These are phyloP conservation scores for Magnolia changhungtana DNA, from an alignment of 164 flowering plant species.

Conservation along the genomic window DNA sequence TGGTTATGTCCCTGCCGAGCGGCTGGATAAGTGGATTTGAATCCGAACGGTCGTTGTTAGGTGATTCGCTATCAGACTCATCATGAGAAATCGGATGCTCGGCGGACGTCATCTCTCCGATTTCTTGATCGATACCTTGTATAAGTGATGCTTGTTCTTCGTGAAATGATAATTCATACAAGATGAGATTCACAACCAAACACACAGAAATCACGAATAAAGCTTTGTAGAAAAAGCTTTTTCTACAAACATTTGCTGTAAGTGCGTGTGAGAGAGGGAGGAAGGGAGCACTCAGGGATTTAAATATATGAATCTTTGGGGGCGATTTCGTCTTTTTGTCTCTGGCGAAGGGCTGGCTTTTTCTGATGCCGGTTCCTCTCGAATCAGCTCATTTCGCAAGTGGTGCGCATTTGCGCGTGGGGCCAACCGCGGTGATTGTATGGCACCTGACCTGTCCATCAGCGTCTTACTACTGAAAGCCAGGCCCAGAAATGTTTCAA, in stretches of 20 bases:
- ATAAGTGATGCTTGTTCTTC: slow-evolving; percentile 2
- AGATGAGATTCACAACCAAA: slow-evolving; percentile 11
- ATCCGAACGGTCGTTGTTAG: slow-evolving; percentile 19
- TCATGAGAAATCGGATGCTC: slow-evolving; percentile 27
- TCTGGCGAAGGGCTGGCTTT: too few species aligned
- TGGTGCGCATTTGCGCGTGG: too few species aligned
- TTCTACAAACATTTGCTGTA: too few species aligned
- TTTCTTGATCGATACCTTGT: slow-evolving; percentile 19
- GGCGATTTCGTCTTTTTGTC: too few species aligned
- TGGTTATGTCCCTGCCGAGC: slow-evolving; percentile 69
- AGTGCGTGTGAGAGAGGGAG: too few species aligned
- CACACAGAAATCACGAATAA: neutral
- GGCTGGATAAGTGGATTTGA: slow-evolving; percentile 43
- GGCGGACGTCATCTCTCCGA: slow-evolving; percentile 20
- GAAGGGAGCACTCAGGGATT: too few species aligned
- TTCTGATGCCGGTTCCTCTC: neutral
- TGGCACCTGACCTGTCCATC: too few species aligned
- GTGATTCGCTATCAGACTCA: neutral
- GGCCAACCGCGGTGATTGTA: too few species aligned
- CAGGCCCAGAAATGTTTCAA: too few species aligned
- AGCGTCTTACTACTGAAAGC: too few species aligned
- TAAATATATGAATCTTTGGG: too few species aligned
- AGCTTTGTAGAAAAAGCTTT: neutral
- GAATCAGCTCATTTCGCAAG: too few species aligned
- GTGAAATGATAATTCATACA: neutral